Evolutionary conservation across 2,329 filamentous ascomycete species (phyloP).

Genomic region (Colletotrichum chlorophyti): DNA sequence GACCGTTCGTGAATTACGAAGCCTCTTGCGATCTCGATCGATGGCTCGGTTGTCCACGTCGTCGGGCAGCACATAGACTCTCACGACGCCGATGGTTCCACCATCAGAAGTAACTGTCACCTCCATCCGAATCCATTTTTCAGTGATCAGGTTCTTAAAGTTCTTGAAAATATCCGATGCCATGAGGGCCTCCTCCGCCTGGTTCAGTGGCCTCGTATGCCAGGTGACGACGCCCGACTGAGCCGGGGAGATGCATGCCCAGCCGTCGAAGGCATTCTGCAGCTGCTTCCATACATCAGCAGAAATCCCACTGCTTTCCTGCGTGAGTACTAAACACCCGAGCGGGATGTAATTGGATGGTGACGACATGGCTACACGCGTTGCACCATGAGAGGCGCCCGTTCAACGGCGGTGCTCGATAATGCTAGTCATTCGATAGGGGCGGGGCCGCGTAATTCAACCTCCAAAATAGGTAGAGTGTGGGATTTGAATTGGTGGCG

Average conservation of each 20-base stretch:
- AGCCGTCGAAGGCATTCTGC: neutral
- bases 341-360: conserved; percentile 46
- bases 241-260: conserved; percentile 20
- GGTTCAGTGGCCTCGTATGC: neutral
- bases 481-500: neutral
- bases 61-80: conserved; percentile 70
- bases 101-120: conserved; percentile 36
- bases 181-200: conserved; percentile 25
- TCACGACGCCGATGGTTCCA: conserved; percentile 41
- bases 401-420: neutral
- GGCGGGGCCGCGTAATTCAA: conserved; percentile 1
- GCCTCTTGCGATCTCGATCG: conserved; percentile 50
- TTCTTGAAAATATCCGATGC: conserved; percentile 38
- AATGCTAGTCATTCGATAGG: neutral
- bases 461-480: neutral
- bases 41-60: conserved; percentile 64
- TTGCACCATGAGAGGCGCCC: conserved; percentile 1
- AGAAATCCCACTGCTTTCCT: neutral
- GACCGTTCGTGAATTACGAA: conserved; percentile 52
- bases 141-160: conserved; percentile 40
- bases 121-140: conserved; percentile 53
- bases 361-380: conserved; percentile 1
- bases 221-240: neutral
- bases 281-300: conserved; percentile 7
- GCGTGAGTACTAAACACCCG: conserved; percentile 44